phyloP scores from a whole-genome alignment of 225 moss, liverwort and hornwort species.

The Pseudisothecium myosuroides region DNA sequence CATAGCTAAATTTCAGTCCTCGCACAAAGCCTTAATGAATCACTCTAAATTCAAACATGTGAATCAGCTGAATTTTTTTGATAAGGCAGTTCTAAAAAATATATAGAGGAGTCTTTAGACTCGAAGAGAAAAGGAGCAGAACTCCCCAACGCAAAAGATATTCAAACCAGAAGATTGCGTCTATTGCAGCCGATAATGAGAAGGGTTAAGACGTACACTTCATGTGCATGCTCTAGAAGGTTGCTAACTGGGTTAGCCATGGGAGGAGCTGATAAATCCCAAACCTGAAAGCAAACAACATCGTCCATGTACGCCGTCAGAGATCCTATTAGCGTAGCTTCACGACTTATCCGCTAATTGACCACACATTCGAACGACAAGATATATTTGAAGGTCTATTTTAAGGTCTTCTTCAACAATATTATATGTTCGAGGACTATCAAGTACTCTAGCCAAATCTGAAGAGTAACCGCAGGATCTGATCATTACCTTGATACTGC shows the following conservation, averaged over 20 bases:
- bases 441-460: background rate
- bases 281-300: constrained; percentile 39
- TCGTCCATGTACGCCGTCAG: background rate
- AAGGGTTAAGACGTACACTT: constrained; percentile 51
- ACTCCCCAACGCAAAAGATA: background rate
- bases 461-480: background rate
- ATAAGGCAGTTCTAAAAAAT: background rate
- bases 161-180: background rate
- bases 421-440: background rate
- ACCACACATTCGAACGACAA: background rate
- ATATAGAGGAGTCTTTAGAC: background rate
- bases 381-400: background rate
- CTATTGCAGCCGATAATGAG: background rate
- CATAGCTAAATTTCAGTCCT: background rate
- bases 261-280: constrained; percentile 75
- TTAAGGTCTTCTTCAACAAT: background rate
- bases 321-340: background rate
- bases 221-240: constrained; percentile 78
- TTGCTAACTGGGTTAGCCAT: constrained; percentile 87
- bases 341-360: background rate
- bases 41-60: background rate
- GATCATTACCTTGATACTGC: constrained; percentile 51
- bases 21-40: background rate
- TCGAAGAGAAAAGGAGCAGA: background rate
- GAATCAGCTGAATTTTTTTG: background rate